Evolutionary conservation across 495 filamentous ascomycete species (phyloP), one percentile per base, ranked within the genome.

Genomic region (Penicillium atrosanguineum): DNA sequence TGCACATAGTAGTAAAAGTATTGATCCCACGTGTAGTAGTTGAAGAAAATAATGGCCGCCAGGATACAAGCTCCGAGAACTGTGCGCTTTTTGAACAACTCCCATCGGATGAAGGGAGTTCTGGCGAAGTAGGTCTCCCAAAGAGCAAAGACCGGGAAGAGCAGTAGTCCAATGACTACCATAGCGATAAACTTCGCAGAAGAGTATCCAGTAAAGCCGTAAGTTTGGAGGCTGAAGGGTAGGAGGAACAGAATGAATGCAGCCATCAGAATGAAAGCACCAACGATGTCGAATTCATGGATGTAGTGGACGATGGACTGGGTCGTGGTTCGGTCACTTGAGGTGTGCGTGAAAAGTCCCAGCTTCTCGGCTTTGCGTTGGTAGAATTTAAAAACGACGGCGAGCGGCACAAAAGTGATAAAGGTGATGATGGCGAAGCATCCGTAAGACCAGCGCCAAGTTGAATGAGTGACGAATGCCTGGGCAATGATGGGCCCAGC

Each of bases 1-100:
- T 83, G 20, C 83, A 71, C 68, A 80, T 48, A 89, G 37, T 83
- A 86, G 57, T 69, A 72, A 71, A 86, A 87, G 71, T 81, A 85
- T 37, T 69, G 69, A 58, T 85, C 78, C 84, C 85, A 89, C 59
- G 74, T 76, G 65, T 79, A 82, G 65, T 78, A 87, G 20, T 74
- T 78, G 61, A 89, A 64, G 57, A 83, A 84, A 6, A 87, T 59
- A 2, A 68, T 58, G 18, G 67, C 69, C 7, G 80, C 69, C 4
- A 86, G 63, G 15, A 83, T 40, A 47, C 78, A 84, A 14, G 84
- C 82, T n/a, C 83, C 83, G 0, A 87, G 57, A 25, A 88, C 79
- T 37, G 85, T 88, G n/a, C 82, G 83, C 44, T 87, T 75, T 45
- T 61, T 75, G 34, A 89, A 68, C 2, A 87, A 71, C 25, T 74